Base-by-base conservation (phyloP, 495 filamentous ascomycete species). In the Penicillium subrubescens region DNA sequence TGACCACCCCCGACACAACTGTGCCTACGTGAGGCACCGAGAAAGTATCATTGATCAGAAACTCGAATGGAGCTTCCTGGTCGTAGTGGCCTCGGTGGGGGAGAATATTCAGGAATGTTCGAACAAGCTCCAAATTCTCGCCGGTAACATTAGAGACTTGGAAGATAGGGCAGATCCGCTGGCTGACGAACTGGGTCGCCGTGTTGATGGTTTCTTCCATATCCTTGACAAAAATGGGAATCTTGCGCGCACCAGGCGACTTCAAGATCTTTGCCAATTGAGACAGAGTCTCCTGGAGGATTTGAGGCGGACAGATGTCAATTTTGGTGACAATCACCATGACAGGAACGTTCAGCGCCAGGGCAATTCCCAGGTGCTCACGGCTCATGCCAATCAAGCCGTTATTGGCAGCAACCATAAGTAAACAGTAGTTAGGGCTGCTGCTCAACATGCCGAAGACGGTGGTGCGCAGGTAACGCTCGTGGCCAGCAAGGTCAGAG, bases 251-350 rank as follows among this genome's bases (percentile, higher is more conserved):
- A 1, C 93, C 95, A 10, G 93, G 93, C 43, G 90, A 93, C 78
- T 98, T 98, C 57, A 98, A 81, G 59, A 98, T 97, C 65, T 93
- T 89, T 23, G 86, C 91, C 59, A 99, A 85, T 70, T 97, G 94
- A n/a, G 87, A 89, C 56, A 98, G 88, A 39, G 95, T 99, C 77
- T 99, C 90, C 77, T 97, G 86, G 19, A 99, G 78, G 72, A 99
- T 97, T 62, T 99, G 90, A 0, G 96, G 95, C 19, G 95, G 95
- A 71, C 95, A 99, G 57, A 98, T 99, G 76, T 99, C 95, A 66
- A 98, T 98, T 78, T 99, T 99, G 74, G 95, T 99, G 62, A 99
- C 88, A 62, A 98, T 92, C 29, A 99, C 94, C 90, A 99, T 94
- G 67, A 99, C 93, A 4, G 95, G 95, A 27, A 99, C 96, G 72